A percentile compares a stretch with the other conserved stretches of the same genome.
Evolutionary conservation across 1,284 basidiomycete genomes (phyloP).

Genomic region (Thecaphora thlaspeos): DNA sequence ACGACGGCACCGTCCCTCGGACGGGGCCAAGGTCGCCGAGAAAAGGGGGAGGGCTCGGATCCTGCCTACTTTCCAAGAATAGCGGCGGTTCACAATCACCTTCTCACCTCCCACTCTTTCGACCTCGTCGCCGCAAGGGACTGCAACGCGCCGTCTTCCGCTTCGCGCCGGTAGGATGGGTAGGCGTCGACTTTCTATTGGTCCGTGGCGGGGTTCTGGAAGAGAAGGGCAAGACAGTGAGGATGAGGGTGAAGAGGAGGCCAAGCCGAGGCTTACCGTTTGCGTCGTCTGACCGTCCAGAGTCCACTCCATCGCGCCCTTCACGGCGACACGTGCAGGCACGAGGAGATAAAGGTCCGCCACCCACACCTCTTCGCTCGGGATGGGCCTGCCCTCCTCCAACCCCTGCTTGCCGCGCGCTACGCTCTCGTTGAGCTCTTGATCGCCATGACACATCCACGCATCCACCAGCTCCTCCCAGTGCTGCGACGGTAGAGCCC

Average conservation of each 20-base stretch:
- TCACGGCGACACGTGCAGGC: too few species aligned
- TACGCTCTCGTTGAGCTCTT: conserved; percentile 59
- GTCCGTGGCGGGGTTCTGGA: neutral
- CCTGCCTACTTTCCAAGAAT: neutral
- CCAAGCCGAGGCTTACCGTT: neutral
- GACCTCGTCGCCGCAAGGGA: neutral
- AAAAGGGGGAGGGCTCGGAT: too few species aligned
- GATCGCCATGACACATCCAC: conserved; percentile 96
- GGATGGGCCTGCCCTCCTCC: neutral
- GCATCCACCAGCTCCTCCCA: conserved; percentile 96
- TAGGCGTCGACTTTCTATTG: neutral
- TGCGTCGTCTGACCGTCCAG: neutral
- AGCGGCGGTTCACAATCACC: neutral
- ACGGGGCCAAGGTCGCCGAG: neutral
- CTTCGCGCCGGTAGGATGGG: neutral
- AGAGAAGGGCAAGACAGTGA: too few species aligned
- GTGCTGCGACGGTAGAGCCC: conserved; percentile 86
- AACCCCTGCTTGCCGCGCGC: neutral
- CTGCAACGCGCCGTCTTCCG: neutral
- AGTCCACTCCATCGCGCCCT: too few species aligned
- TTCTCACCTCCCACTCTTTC: too few species aligned
- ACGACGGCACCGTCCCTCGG: too few species aligned
- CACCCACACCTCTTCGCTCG: neutral
- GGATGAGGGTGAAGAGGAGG: too few species aligned
- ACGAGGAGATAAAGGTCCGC: neutral